Base-by-base conservation (phyloP, 306 rosid genomes). In the Ormosia emarginata region DNA sequence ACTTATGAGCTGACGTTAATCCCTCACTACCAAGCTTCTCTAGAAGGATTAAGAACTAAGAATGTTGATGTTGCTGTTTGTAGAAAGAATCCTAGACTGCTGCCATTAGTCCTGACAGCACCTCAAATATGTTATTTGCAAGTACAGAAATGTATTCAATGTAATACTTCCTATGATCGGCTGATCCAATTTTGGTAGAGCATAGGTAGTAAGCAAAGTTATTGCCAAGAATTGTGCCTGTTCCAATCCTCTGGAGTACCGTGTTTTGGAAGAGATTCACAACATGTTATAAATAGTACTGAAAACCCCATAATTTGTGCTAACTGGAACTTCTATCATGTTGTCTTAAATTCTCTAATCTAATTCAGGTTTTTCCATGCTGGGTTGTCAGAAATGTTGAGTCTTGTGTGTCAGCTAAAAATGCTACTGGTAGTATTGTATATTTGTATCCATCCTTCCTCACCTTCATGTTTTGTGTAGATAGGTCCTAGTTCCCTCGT, bases 201-300 rank as follows among this genome's bases (percentile, higher is more conserved):
- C 13, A 36, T 36, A 0, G 44, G 68, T n/a, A 64, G 10, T 9
- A 61, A 61, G 50, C 72, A 67, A 24, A 68, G 40, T 68, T 24
- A 44, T 39, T 7, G 3, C 55, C 73, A 67, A 41, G 55, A 9
- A 17, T 41, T 46, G 14, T 14, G 11, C 13, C 50, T 2, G 50
- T 46, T 46, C 55, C 36, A 40, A 57, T 10, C 47, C 70, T 43
- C 9, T 76, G 57, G 34, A 59, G 10, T 41, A 59, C 44, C 30
- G n/a, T 75, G 61, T 62, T 61, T 61, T 8, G 71, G 36, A 62
- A 37, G 62, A 58, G 77, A 79, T 17, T 69, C 50, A 70, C 62
- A 69, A 58, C 29, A 34, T 79, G 63, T 58, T 70, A 13, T 34
- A 69, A 68, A 43, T 37, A 57, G 70, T 57, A 32, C 62, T 13